These are phyloP conservation scores for Henckelia pumila DNA, from an alignment of 257 asterid species.

Conservation along the genomic window DNA sequence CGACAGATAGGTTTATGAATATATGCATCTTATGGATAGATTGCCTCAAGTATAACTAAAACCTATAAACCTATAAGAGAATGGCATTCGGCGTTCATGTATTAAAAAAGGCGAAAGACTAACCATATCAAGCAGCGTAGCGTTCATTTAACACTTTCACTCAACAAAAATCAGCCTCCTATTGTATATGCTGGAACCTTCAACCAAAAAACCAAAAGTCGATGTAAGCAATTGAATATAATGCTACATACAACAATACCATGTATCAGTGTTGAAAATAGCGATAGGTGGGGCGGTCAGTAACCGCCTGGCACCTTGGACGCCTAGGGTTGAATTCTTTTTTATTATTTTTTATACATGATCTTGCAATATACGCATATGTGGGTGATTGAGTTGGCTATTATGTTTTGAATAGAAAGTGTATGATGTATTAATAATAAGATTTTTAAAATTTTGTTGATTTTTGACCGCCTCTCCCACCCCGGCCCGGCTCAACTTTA, in stretches of 20 bases:
- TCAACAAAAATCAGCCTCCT: constrained; percentile 56
- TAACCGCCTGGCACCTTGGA: too few relatives aligned
- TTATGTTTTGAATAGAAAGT: too few relatives aligned
- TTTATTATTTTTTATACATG: too few relatives aligned
- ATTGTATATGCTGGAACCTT: constrained; percentile 72
- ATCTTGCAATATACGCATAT: too few relatives aligned
- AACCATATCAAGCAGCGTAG: constrained; percentile 29
- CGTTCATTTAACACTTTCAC: constrained; percentile 21
- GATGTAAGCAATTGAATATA: constrained; percentile 4
- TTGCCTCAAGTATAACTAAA: neutral
- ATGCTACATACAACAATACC: constrained; percentile 1
- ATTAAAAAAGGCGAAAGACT: constrained; percentile 6
- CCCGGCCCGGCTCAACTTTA: too few relatives aligned
- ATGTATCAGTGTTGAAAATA: too few relatives aligned
- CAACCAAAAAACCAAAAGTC: constrained; percentile 28
- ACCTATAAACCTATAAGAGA: constrained; percentile 7
- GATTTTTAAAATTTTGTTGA: too few relatives aligned
- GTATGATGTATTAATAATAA: too few relatives aligned
- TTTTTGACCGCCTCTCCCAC: too few relatives aligned
- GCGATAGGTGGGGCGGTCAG: too few relatives aligned
- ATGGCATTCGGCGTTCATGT: neutral
- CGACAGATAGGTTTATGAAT: neutral
- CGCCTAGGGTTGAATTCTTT: too few relatives aligned
- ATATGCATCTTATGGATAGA: neutral
- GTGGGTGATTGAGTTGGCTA: too few relatives aligned